Base-by-base conservation (phyloP, 2,329 filamentous ascomycete genomes). In the Penicillium janthinellum region DNA sequence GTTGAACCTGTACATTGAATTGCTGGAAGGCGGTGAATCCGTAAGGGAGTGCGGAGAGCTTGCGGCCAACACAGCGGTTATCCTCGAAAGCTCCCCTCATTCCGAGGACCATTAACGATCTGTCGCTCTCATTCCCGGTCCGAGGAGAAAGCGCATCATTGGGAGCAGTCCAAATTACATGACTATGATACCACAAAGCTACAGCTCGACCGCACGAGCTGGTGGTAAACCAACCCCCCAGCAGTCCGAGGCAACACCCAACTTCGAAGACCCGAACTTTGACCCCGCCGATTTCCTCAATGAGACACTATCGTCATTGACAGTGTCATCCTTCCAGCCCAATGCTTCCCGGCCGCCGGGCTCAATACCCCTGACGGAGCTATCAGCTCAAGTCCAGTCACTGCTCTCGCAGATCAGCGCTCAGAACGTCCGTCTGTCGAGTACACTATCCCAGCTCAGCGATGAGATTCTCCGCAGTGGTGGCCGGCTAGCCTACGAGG, bases 381-480 rank as follows among this genome's bases (percentile, higher is more conserved):
- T 96, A 54, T 92, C 92, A 1, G 83, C 88, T 0, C 90, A 92
- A 71, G 89, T 93, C 0, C 93, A 97, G 76, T 83, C 88, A 3
- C 83, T 96, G n/a, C 83, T 97, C 49, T 91, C 92, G 1, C 90
- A 94, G 71, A 86, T 98, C 70, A 96, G 91, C 71, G 90, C 91
- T 8, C 92, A 97, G 73, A 96, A 92, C 1, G 89, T 91, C 17
- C 86, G 92, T 48, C 81, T 97, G 7, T 92, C 92, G 14, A 87
- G 84, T 56, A 90, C 88, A 48, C 83, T 99, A 59, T 96, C 92
- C 35, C 89, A 94, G 70, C 82, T 98, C 60, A 97, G 95, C 11
- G 94, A 99, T 75, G 95, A 98, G 67, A 98, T 99, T 64, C 78
- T 99, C 62, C 86, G 95, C 58, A 93, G 91, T 70, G 91, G 93